Conservation (phyloP, 306 rosid species). For the Cucurbita ficifolia region DNA sequence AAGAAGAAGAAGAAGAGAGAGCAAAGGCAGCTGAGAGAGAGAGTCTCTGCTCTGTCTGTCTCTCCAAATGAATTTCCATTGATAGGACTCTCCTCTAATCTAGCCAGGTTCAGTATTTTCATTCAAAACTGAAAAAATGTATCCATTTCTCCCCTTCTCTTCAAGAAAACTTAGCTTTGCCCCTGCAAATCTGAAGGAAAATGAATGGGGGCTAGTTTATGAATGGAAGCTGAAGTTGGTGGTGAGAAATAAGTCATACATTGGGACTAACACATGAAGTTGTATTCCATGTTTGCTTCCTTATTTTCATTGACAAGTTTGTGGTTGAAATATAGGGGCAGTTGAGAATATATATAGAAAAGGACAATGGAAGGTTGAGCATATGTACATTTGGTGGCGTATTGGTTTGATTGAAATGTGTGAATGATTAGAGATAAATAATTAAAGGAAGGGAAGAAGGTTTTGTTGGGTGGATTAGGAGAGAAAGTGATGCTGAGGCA, state of each 20-base stretch:
- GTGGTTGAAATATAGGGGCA: slow-evolving; percentile 18
- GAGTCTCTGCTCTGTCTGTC: slow-evolving; percentile 8
- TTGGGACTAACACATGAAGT: background rate
- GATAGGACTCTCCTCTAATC: slow-evolving; percentile 5
- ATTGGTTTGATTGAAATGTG: slow-evolving; percentile 15
- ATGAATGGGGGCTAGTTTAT: background rate
- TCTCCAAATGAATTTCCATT: slow-evolving; percentile 31
- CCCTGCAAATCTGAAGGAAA: background rate
- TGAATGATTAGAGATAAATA: slow-evolving; percentile 4
- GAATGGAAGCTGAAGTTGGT: background rate
- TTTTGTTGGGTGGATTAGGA: slow-evolving; percentile 14
- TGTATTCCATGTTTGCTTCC: background rate
- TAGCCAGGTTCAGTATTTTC: slow-evolving; percentile 5
- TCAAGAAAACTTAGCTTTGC: background rate
- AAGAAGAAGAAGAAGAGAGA: slow-evolving; percentile 12
- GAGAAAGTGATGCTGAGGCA: slow-evolving; percentile 29
- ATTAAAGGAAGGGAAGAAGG: slow-evolving; percentile 25
- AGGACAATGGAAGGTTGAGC: slow-evolving; percentile 12
- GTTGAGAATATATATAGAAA: slow-evolving; percentile 22
- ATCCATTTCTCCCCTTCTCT: background rate
- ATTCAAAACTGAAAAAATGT: background rate
- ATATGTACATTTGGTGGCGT: slow-evolving; percentile 26
- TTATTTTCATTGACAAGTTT: slow-evolving; percentile 2
- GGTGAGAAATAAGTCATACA: background rate
- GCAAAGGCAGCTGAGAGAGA: slow-evolving; percentile 17